Evolutionary conservation across 2,329 filamentous ascomycete genomes (phyloP).

Genomic region (Stachybotrys echinatus): DNA sequence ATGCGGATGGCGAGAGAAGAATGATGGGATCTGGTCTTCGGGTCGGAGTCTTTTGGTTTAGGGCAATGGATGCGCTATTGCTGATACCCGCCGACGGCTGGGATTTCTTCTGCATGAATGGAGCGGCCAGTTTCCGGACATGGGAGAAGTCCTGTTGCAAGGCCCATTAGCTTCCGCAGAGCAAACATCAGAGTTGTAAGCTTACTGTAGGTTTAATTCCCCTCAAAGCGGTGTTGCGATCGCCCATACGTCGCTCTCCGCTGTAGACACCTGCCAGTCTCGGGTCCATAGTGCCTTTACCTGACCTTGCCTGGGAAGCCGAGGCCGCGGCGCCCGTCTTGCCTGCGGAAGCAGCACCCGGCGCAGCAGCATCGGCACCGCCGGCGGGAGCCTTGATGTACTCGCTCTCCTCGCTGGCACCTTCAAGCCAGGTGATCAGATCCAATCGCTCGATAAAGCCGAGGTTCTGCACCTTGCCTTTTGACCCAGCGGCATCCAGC

Average conservation of each 20-base stretch:
- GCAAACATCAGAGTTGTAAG: conserved; percentile 5
- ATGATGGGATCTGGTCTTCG: conserved; percentile 79
- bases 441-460: conserved; percentile 90
- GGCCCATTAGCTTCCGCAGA: background rate
- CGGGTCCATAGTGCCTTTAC: conserved; percentile 69
- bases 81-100: conserved; percentile 32
- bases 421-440: conserved; percentile 88
- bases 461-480: conserved; percentile 75
- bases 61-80: conserved; percentile 40
- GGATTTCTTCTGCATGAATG: conserved; percentile 65
- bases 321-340: conserved; percentile 34
- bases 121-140: conserved; percentile 77
- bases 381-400: conserved; percentile 82
- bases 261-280: conserved; percentile 84
- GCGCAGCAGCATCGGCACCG: conserved; percentile 42
- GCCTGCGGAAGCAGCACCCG: conserved; percentile 31
- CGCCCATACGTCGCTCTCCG: conserved; percentile 84
- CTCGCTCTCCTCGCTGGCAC: conserved; percentile 84
- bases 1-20: conserved; percentile 91
- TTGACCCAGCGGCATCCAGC: conserved; percentile 54
- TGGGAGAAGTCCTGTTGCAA: conserved; percentile 80
- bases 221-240: conserved; percentile 81
- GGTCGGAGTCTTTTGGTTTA: conserved; percentile 47
- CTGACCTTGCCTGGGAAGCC: conserved; percentile 43
- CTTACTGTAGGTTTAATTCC: conserved; percentile 84